phyloP scores from a whole-genome alignment of 495 filamentous ascomycete species.

The Penicillium dipodomyicola region DNA sequence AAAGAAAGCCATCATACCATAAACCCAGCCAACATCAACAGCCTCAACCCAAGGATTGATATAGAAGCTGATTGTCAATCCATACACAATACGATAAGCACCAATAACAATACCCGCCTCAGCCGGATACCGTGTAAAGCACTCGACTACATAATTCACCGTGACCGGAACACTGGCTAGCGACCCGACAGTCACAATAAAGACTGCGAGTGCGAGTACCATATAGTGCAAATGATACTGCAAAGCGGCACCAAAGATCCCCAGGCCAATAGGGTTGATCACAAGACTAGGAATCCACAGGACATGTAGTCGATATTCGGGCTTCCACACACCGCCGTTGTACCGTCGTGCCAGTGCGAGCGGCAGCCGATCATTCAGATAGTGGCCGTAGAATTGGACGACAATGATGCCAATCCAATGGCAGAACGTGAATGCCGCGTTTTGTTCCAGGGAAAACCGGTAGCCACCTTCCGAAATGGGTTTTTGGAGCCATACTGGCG shows the following conservation, averaged over 20 bases:
- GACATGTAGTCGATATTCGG: slow-evolving; percentile 51
- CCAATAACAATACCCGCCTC: slow-evolving; percentile 44
- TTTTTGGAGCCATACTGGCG: slow-evolving; percentile 43
- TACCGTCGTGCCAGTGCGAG: slow-evolving; percentile 34
- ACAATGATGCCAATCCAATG: slow-evolving; percentile 49
- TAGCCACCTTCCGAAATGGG: slow-evolving; percentile 47
- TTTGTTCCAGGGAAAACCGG: slow-evolving; percentile 47
- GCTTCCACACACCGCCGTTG: slow-evolving; percentile 47
- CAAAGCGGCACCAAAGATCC: slow-evolving; percentile 47
- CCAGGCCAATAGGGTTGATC: slow-evolving; percentile 47
- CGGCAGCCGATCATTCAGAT: slow-evolving; percentile 46
- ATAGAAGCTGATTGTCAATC: slow-evolving; percentile 48
- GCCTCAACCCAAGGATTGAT: slow-evolving; percentile 45
- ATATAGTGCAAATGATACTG: slow-evolving; percentile 50
- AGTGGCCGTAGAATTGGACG: slow-evolving; percentile 42
- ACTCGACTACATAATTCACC: slow-evolving; percentile 51
- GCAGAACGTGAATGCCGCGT: slow-evolving; percentile 48
- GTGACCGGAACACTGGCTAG: slow-evolving; percentile 42
- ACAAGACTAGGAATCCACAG: slow-evolving; percentile 46
- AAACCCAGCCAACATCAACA: slow-evolving; percentile 51
- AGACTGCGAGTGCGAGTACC: slow-evolving; percentile 45
- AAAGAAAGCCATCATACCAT: slow-evolving; percentile 53
- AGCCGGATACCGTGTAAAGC: slow-evolving; percentile 40
- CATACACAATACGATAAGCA: slow-evolving; percentile 42
- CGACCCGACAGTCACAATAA: slow-evolving; percentile 44